phyloP scores from a whole-genome alignment of 345 rosid genomes.

The Orychophragmus violaceus region DNA sequence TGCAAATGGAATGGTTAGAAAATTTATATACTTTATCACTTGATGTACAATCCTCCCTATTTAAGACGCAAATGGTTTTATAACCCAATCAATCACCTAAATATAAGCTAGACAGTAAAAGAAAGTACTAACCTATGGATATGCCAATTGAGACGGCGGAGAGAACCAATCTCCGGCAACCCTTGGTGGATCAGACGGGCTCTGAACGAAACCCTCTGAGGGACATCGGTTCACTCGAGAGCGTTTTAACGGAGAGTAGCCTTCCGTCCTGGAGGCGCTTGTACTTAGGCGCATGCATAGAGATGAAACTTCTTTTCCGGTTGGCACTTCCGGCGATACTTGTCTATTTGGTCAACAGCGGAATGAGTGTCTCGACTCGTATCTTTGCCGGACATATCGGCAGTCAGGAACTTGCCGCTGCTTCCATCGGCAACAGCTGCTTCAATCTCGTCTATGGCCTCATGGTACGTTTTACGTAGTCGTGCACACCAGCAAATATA shows the following conservation, averaged over 20 bases:
- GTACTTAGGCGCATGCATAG: constrained; percentile 38
- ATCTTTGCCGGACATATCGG: constrained; percentile 54
- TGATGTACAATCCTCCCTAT: not conserved
- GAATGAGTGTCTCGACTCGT: constrained; percentile 47
- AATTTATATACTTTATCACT: no score
- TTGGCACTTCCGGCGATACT: constrained; percentile 57
- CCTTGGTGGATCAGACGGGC: not conserved
- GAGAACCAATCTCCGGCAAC: constrained; percentile 10
- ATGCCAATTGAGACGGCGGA: not conserved
- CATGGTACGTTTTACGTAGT: constrained; percentile 34
- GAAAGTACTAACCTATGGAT: not conserved
- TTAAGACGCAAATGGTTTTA: not conserved
- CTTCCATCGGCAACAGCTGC: constrained; percentile 52
- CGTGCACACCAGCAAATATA: not conserved
- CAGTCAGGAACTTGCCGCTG: constrained; percentile 51
- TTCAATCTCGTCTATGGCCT: constrained; percentile 48
- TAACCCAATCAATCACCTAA: not conserved
- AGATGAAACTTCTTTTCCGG: constrained; percentile 38
- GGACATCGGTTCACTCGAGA: constrained; percentile 38
- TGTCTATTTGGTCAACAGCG: constrained; percentile 41
- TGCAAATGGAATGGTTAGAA: no score
- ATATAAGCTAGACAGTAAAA: not conserved
- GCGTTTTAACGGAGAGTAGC: constrained; percentile 29
- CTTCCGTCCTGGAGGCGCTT: constrained; percentile 29
- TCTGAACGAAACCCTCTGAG: not conserved